Evolutionary conservation across 768 basidiomycete species (phyloP), one percentile per base, ranked within the genome.

Genomic region (Xerocomellus chrysenteron): DNA sequence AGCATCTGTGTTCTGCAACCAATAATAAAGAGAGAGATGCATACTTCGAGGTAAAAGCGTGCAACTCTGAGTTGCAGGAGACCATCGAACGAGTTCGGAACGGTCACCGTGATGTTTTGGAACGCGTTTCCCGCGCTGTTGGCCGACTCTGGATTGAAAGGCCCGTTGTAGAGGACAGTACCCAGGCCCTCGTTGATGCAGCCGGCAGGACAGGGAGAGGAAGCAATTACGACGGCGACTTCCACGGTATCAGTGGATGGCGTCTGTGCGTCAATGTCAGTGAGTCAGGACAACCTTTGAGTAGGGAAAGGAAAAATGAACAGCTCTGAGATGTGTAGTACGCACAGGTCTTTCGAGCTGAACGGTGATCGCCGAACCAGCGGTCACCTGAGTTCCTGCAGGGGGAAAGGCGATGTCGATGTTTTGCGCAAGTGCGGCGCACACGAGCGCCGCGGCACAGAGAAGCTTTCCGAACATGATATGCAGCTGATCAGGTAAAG

Each of bases 291-390:
- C 14, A 13, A 13, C 19, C 1, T n/a, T 30, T 11, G 13, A 11
- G 26, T 11, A 14, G 32, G 9, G 24, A 19, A 17, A 17, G 21
- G 43, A 21, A 19, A 33, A 5, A 30, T 24, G 14, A 17, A 26
- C 32, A 11, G n/a, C 10, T 12, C 5, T 10, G 24, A 43, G 4
- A 21, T 21, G 24, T 21, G 24, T 32, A n/a, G 24, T 3, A 66
- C 79, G 14, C 53, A 82, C 80, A 4, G 73, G 72, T 52, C 71
- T 70, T 46, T 76, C 74, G 10, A 83, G 58, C 52, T 76, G 67
- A 1, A 83, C 68, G 10, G 58, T 66, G 32, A 82, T 26, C 16
- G 55, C 55, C 2, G 63, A 53, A 19, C 78, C 78, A 24, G 72
- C 66, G 1, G 35, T 13, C 9, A 83, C 65, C 14, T 60, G 50